Conservation (phyloP, 108 stramenopile species). For the Pseudonitzschia multistriata region DNA sequence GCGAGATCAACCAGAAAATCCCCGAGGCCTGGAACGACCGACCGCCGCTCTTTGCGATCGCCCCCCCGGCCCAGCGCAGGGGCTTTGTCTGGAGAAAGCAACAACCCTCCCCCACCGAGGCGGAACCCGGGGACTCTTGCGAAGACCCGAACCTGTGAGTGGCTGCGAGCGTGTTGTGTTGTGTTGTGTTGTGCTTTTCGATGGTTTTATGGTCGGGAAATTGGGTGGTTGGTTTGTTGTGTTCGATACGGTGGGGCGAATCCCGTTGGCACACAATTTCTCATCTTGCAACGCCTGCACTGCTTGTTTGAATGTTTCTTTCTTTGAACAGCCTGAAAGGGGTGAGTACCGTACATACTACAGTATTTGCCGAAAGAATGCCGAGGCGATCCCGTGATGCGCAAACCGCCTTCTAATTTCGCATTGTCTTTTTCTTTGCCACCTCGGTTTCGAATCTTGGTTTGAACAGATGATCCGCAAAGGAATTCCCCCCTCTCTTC, state of each 20-base stretch:
- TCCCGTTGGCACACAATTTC: background rate
- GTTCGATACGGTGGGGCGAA: too few species aligned
- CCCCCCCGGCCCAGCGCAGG: background rate
- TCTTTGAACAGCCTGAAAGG: slow-evolving; percentile 4
- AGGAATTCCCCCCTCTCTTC: slow-evolving; percentile 71
- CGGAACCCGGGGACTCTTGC: too few species aligned
- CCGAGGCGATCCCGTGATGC: background rate
- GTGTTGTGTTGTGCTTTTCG: background rate
- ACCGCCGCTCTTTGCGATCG: slow-evolving; percentile 34
- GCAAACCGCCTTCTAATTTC: slow-evolving; percentile 5
- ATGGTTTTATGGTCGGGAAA: background rate
- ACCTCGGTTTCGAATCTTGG: background rate
- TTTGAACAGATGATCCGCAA: slow-evolving; percentile 51
- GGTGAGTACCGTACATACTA: too few species aligned
- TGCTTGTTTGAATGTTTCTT: background rate
- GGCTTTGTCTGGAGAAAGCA: slow-evolving; percentile 20
- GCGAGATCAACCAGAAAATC: slow-evolving; percentile 33
- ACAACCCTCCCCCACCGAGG: background rate
- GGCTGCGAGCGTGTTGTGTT: too few species aligned
- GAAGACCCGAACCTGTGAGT: slow-evolving; percentile 36
- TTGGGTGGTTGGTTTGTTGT: background rate
- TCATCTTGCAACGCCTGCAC: background rate
- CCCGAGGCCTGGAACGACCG: slow-evolving; percentile 46
- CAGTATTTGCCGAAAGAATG: too few species aligned
- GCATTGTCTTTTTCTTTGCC: background rate